Conservation (phyloP, 2,329 filamentous ascomycete species). For the Fusarium xylarioides region DNA sequence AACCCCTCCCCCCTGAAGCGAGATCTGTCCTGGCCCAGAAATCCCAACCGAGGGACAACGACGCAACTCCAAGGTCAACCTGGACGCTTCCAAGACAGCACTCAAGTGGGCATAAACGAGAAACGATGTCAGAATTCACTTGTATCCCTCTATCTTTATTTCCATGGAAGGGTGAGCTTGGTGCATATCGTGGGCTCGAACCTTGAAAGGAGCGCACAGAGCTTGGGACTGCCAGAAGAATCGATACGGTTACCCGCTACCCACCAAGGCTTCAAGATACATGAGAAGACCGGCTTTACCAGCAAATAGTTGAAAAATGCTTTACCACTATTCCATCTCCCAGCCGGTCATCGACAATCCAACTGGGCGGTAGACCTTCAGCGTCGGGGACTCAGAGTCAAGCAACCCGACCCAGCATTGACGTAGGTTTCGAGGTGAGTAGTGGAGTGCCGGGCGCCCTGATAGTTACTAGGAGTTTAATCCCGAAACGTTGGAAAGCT, state of each 20-base stretch:
- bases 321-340: neutral
- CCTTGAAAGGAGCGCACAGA: neutral
- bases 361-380: no score
- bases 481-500: neutral
- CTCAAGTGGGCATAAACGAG: rapidly evolving
- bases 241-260: no score
- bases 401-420: neutral
- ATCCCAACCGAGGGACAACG: neutral
- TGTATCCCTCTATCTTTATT: no score
- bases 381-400: neutral
- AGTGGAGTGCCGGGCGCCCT: rapidly evolving
- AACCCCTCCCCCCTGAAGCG: neutral
- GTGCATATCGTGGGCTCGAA: neutral
- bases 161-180: no score
- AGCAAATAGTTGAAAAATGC: rapidly evolving
- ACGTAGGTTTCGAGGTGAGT: neutral
- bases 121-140: rapidly evolving
- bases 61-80: neutral
- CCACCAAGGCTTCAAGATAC: neutral
- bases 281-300: rapidly evolving
- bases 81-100: no score
- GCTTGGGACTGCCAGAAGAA: neutral
- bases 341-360: neutral
- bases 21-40: neutral
- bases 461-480: neutral